A percentile compares a stretch with the other conserved stretches of the same genome.
Conservation (phyloP, 768 basidiomycete species). For the Mycena rosella region DNA sequence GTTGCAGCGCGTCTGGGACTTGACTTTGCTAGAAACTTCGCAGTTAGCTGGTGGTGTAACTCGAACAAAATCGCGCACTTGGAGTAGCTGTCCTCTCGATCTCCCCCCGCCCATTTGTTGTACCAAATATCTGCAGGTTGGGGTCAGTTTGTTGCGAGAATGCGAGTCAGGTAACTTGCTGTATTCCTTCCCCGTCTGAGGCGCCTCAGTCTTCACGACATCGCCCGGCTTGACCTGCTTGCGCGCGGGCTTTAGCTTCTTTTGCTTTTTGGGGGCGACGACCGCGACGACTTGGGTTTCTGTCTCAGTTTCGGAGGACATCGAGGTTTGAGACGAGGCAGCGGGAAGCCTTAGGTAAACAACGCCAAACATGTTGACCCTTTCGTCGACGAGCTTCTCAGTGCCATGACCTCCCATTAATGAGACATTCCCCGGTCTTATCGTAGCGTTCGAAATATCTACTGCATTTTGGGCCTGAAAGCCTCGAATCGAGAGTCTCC, state of each 20-base stretch:
- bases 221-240: constrained; percentile 94
- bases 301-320: constrained; percentile 28
- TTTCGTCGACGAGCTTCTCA: no score
- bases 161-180: constrained; percentile 65
- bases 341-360: no score
- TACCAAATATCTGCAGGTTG: constrained; percentile 91
- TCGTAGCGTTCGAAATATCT: no score
- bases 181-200: constrained; percentile 96
- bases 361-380: no score
- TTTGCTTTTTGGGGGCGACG: constrained; percentile 50
- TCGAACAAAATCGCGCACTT: constrained; percentile 68
- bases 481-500: no score
- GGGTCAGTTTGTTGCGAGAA: neutral
- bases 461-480: no score
- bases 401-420: no score
- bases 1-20: constrained; percentile 93
- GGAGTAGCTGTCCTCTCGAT: constrained; percentile 95
- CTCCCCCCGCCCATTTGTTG: constrained; percentile 99
- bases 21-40: constrained; percentile 94
- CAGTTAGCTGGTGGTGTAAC: constrained; percentile 15
- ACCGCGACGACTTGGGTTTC: constrained; percentile 32
- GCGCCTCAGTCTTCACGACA: constrained; percentile 88
- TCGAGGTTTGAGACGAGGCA: no score
- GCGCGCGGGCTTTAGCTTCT: constrained; percentile 90
- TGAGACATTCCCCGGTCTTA: no score